A percentile compares a stretch with the other conserved stretches of the same genome.
Conservation (phyloP, 2,329 filamentous ascomycete species). For the Botrytis tulipae region DNA sequence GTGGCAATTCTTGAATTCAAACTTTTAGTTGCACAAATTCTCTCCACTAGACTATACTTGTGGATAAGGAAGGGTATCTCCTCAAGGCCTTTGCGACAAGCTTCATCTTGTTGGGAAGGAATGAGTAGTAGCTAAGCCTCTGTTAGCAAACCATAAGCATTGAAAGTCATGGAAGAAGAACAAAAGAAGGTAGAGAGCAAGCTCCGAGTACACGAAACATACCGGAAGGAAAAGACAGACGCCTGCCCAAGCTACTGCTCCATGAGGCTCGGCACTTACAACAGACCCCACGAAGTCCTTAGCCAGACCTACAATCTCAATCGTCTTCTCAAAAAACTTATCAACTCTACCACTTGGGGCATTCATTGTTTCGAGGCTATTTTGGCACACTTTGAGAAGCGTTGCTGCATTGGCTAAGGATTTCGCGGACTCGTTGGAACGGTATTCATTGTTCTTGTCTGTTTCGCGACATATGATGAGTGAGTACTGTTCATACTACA, state of each 20-base stretch:
- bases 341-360: background rate
- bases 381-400: background rate
- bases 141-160: background rate
- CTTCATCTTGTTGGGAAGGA: background rate
- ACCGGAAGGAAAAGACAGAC: conserved; percentile 9
- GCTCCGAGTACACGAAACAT: background rate
- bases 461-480: background rate
- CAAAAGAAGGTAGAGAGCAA: background rate
- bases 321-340: background rate
- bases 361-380: background rate
- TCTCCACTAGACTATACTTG: background rate
- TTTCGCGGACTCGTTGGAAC: background rate
- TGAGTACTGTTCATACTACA: background rate
- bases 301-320: background rate
- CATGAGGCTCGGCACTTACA: conserved; percentile 4
- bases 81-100: conserved; percentile 1
- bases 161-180: background rate
- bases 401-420: background rate
- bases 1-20: background rate
- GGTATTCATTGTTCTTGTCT: background rate
- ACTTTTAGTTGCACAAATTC: background rate
- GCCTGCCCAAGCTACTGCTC: conserved; percentile 3
- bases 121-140: background rate
- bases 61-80: background rate
- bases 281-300: background rate